A percentile compares a stretch with the other conserved stretches of the same genome.
These are phyloP conservation scores for Boletus sp. DNA, from an alignment of 768 basidiomycete genomes.

Conservation along the genomic window DNA sequence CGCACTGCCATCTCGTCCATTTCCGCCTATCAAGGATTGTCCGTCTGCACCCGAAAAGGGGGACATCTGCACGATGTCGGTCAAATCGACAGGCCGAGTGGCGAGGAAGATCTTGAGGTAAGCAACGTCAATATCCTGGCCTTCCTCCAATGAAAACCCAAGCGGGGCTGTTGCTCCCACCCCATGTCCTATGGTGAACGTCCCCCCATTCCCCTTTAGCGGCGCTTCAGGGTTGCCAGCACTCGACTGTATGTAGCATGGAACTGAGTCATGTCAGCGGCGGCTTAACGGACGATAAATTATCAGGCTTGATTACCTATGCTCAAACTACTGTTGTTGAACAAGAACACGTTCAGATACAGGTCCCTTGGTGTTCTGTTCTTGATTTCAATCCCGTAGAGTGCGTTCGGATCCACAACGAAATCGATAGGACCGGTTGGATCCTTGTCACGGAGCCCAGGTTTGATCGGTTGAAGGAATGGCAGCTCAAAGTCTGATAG, in stretches of 20 bases:
- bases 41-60: conserved; percentile 14
- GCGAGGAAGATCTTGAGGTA: background rate
- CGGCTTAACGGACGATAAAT: background rate
- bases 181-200: background rate
- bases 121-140: background rate
- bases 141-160: background rate
- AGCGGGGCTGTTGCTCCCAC: background rate
- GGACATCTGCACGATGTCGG: background rate
- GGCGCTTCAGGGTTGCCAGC: background rate
- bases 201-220: background rate
- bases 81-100: background rate
- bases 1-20: background rate
- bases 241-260: background rate
- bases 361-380: conserved; percentile 1
- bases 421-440: background rate
- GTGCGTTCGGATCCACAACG: background rate
- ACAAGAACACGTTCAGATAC: background rate
- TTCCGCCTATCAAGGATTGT: background rate
- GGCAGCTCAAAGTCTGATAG: background rate
- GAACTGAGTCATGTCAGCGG: background rate
- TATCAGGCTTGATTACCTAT: background rate
- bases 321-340: background rate
- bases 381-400: conserved; percentile 5
- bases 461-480: background rate
- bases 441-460: background rate